A percentile compares a stretch with the other conserved stretches of the same genome.
Evolutionary conservation across 2,329 filamentous ascomycete genomes (phyloP).

Genomic region (Chaetothyriales sp.): DNA sequence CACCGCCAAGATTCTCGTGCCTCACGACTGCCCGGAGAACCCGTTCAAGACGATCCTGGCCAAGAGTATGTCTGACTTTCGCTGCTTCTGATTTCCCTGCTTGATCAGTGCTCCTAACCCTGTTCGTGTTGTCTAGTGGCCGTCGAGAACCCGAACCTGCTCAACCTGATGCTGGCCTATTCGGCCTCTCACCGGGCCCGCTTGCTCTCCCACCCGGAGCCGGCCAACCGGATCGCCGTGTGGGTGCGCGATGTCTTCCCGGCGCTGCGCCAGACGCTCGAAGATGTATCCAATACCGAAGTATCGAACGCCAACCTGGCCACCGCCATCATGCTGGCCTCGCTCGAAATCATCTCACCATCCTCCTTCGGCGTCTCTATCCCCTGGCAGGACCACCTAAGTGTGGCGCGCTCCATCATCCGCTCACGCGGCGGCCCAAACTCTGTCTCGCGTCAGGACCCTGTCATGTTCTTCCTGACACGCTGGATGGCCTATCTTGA

Average conservation of each 20-base stretch:
- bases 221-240: slow-evolving; percentile 58
- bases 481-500: slow-evolving; percentile 78
- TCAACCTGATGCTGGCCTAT: slow-evolving; percentile 65
- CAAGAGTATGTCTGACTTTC: slow-evolving; percentile 36
- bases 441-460: slow-evolving; percentile 38
- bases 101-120: slow-evolving; percentile 32
- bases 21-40: slow-evolving; percentile 47
- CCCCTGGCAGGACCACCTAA: slow-evolving; percentile 65
- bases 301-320: slow-evolving; percentile 61
- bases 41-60: slow-evolving; percentile 47
- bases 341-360: slow-evolving; percentile 68
- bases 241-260: slow-evolving; percentile 62
- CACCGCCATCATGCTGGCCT: slow-evolving; percentile 71
- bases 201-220: slow-evolving; percentile 57
- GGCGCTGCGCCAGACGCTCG: slow-evolving; percentile 51
- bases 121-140: slow-evolving; percentile 30
- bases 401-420: slow-evolving; percentile 61
- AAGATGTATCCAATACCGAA: slow-evolving; percentile 52
- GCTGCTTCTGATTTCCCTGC: slow-evolving; percentile 4
- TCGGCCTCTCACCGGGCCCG: slow-evolving; percentile 71
- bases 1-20: slow-evolving; percentile 52
- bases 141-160: slow-evolving; percentile 39
- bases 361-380: slow-evolving; percentile 67
- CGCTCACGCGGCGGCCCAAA: slow-evolving; percentile 46
- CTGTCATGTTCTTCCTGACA: slow-evolving; percentile 57